Evolutionary conservation across 805 yeast genomes (phyloP).

Genomic region (Saccharomycopsis selenospora): DNA sequence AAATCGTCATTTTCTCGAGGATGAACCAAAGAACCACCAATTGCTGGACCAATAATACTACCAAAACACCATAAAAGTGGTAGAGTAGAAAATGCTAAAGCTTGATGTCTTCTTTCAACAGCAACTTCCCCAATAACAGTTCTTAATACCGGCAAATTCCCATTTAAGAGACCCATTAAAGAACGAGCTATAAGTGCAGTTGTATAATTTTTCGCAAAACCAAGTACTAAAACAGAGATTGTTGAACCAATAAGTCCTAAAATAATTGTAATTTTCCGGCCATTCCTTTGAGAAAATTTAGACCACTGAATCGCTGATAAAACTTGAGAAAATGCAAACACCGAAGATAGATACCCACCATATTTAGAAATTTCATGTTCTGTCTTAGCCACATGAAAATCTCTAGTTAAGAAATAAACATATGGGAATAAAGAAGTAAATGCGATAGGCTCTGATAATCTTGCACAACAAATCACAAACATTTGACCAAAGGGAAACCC

Average conservation of each 20-base stretch:
- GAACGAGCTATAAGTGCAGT: conserved; percentile 48
- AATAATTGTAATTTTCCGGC: conserved; percentile 48
- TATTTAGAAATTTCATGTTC: conserved; percentile 51
- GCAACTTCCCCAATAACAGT: conserved; percentile 58
- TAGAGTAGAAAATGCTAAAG: conserved; percentile 52
- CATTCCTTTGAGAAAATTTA: conserved; percentile 42
- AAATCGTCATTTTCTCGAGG: conserved; percentile 31
- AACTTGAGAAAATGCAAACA: conserved; percentile 57
- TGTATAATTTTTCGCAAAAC: conserved; percentile 45
- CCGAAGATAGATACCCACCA: conserved; percentile 54
- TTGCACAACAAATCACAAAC: conserved; percentile 34
- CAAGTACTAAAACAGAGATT: conserved; percentile 41
- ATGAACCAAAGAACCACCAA: conserved; percentile 47
- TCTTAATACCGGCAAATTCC: conserved; percentile 58
- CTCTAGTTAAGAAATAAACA: conserved; percentile 55
- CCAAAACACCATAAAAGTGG: conserved; percentile 60
- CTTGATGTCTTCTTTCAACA: conserved; percentile 49
- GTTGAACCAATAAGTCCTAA: conserved; percentile 48
- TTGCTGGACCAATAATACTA: conserved; percentile 51
- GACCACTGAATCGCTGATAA: conserved; percentile 58
- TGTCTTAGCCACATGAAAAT: conserved; percentile 43
- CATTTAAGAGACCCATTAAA: conserved; percentile 51
- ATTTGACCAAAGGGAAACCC: conserved; percentile 53
- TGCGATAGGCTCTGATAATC: conserved; percentile 57
- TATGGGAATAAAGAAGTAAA: conserved; percentile 61